A percentile compares a stretch with the other conserved stretches of the same genome.
Conservation (phyloP, 2,329 filamentous ascomycete species). For the Botryotinia convoluta region DNA sequence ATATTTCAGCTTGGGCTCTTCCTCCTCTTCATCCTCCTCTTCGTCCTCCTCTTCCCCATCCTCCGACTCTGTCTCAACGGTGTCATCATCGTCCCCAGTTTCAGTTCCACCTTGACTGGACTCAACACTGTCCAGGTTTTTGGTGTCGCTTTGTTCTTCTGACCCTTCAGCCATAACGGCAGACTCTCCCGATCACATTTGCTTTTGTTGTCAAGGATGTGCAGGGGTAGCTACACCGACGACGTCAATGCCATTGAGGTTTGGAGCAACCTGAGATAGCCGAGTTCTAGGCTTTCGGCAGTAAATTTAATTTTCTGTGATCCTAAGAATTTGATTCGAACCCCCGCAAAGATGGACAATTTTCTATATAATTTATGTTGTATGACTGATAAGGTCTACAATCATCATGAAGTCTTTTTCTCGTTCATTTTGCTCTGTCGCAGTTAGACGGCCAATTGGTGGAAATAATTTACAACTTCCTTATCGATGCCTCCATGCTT, state of each 20-base stretch:
- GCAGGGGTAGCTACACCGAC: constrained; percentile 24
- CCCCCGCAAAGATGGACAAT: constrained; percentile 10
- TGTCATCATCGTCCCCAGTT: constrained; percentile 27
- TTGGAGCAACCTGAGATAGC: constrained; percentile 23
- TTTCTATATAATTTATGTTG: background rate
- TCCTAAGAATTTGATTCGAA: background rate
- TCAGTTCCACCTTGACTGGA: constrained; percentile 27
- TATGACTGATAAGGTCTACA: background rate
- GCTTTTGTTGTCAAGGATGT: constrained; percentile 29
- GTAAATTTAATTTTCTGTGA: constrained; percentile 7
- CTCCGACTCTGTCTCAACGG: constrained; percentile 45
- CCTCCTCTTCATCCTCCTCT: constrained; percentile 73
- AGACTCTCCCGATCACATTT: constrained; percentile 35
- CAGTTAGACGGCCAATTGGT: constrained; percentile 24
- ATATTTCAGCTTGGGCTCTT: constrained; percentile 94
- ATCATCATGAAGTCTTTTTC: constrained; percentile 31
- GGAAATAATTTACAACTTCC: constrained; percentile 23
- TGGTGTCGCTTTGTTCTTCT: constrained; percentile 34
- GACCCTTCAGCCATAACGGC: constrained; percentile 38
- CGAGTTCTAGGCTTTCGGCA: constrained; percentile 22
- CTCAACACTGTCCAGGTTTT: constrained; percentile 26
- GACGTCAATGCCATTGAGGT: constrained; percentile 32
- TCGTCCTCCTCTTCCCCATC: constrained; percentile 64
- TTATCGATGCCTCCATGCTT: constrained; percentile 40
- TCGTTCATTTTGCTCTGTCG: constrained; percentile 26